Evolutionary conservation across 2,329 filamentous ascomycete species (phyloP).

Genomic region (Xenoacremonium recifei): DNA sequence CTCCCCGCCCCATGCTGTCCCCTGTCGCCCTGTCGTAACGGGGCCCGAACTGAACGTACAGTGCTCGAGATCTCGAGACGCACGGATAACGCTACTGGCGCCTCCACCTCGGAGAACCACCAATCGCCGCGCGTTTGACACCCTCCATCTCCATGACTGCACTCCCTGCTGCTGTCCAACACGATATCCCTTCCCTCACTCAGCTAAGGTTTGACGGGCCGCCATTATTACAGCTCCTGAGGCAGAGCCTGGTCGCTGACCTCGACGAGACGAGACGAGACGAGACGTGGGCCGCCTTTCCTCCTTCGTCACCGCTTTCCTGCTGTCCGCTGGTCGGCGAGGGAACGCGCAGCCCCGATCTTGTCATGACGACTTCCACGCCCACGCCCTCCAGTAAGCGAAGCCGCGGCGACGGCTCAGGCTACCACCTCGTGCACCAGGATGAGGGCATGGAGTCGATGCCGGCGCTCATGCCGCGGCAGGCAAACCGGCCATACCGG

Average conservation of each 20-base stretch:
- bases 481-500: constrained; percentile 27
- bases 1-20: too few relatives aligned
- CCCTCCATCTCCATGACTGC: too few relatives aligned
- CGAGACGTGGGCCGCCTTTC: neutral
- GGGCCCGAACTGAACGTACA: too few relatives aligned
- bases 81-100: too few relatives aligned
- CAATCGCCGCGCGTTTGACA: too few relatives aligned
- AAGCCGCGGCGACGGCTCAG: constrained; percentile 13
- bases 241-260: neutral
- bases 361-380: constrained; percentile 20
- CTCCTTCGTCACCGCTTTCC: neutral
- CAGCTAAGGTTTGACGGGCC: too few relatives aligned
- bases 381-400: constrained; percentile 11
- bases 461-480: constrained; percentile 15
- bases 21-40: too few relatives aligned
- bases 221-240: too few relatives aligned
- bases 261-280: neutral
- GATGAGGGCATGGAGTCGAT: constrained; percentile 25
- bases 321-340: neutral
- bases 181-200: too few relatives aligned
- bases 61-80: too few relatives aligned
- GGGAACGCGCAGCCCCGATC: constrained; percentile 3
- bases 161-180: too few relatives aligned
- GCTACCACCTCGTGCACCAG: constrained; percentile 34
- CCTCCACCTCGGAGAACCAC: too few relatives aligned